A percentile compares a stretch with the other conserved stretches of the same genome.
These are phyloP conservation scores for Suillus hirtellus DNA, from an alignment of 768 basidiomycete species.

Conservation along the genomic window DNA sequence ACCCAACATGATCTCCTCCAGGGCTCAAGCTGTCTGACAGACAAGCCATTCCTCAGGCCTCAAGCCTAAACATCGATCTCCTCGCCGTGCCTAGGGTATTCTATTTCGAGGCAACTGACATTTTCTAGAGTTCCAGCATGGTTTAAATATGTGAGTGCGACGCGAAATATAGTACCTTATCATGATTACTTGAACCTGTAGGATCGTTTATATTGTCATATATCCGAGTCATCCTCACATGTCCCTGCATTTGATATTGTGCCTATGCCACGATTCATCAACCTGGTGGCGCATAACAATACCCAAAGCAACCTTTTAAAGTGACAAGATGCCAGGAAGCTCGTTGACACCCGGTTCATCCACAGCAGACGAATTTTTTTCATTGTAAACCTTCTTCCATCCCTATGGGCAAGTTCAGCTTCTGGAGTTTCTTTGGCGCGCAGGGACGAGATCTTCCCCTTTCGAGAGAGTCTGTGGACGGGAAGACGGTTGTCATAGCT, in stretches of 20 bases:
- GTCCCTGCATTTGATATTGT: background rate
- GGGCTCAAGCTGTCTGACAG: no score
- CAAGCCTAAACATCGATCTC: background rate
- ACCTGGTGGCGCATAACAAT: background rate
- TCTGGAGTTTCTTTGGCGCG: slow-evolving; percentile 27
- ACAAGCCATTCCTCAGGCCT: no score
- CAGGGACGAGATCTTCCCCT: slow-evolving; percentile 22
- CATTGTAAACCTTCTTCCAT: background rate
- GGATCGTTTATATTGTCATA: background rate
- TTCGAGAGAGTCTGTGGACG: slow-evolving; percentile 25
- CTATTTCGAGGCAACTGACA: background rate
- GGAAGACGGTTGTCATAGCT: slow-evolving; percentile 52
- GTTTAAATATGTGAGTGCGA: background rate
- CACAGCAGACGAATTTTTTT: background rate
- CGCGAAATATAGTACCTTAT: background rate
- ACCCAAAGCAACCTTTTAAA: background rate
- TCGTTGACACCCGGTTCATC: background rate
- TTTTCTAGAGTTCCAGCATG: background rate
- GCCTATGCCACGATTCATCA: background rate
- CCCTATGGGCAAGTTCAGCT: background rate
- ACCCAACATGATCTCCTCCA: no score
- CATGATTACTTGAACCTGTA: background rate
- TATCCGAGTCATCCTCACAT: background rate
- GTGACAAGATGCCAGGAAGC: background rate
- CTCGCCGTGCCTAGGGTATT: background rate